Evolutionary conservation across 768 basidiomycete genomes (phyloP).

Genomic region (Pleurotus giganteus): DNA sequence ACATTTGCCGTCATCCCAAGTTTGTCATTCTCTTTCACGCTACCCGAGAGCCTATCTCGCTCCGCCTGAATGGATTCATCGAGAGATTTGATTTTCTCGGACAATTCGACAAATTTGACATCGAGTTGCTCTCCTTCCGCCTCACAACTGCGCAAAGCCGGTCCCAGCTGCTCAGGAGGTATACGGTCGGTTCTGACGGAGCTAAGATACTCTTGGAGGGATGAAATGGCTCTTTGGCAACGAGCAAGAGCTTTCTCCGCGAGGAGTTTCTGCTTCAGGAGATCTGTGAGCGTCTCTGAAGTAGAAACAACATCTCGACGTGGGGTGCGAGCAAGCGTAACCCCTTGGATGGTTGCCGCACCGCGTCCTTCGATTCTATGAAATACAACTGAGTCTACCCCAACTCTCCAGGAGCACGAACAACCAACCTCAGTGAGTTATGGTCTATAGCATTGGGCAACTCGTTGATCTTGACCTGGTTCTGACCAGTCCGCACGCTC

Average conservation of each 20-base stretch:
- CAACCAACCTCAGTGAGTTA: constrained; percentile 11
- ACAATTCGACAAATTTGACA: constrained; percentile 12
- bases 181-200: constrained; percentile 16
- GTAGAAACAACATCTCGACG: constrained; percentile 4
- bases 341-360: constrained; percentile 21
- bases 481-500: constrained; percentile 11
- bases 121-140: constrained; percentile 14
- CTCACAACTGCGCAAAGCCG: constrained; percentile 17
- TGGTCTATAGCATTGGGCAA: constrained; percentile 10
- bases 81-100: constrained; percentile 13
- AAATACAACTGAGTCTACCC: not conserved
- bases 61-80: constrained; percentile 14
- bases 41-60: not conserved
- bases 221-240: constrained; percentile 14
- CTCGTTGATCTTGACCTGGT: constrained; percentile 9
- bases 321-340: constrained; percentile 13
- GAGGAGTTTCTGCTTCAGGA: constrained; percentile 1
- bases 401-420: not conserved
- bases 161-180: constrained; percentile 15
- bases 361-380: constrained; percentile 21
- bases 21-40: constrained; percentile 12
- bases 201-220: constrained; percentile 17
- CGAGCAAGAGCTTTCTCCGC: constrained; percentile 15
- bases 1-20: constrained; percentile 16
- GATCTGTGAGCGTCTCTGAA: not conserved